Evolutionary conservation across 225 moss, liverwort and hornwort genomes (phyloP), one percentile per base, ranked within the genome.

Genomic region (Polytrichum commune): DNA sequence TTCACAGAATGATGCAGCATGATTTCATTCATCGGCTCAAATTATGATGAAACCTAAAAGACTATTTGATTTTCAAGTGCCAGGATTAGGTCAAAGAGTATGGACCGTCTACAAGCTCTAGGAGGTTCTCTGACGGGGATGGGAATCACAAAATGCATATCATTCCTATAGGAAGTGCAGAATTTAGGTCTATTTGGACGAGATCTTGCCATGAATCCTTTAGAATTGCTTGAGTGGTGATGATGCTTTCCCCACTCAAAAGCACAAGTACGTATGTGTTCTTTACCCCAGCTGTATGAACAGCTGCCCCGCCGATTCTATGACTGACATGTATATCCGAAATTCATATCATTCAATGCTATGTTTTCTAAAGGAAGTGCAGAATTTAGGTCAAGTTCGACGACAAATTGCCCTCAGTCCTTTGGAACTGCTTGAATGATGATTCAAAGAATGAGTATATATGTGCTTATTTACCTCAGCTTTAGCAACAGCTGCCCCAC

Each of bases 321-420:
- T 80, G 65, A 26, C 80, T 79, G 62, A 77, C 77, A 80, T 82
- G 65, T 82, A 77, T 64, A 80, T 86, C 66, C 77, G 25, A 67
- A 80, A 7, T 79, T 90, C 74, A 91, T 84, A 0, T 91, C 91
- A 68, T 91, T 90, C 79, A 90, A 80, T 91, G 90, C 90, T 63
- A 90, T 71, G 9, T 38, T 38, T 38, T 2, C 38, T 2, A 10
- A 38, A 38, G 10, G 38, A n/a, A 27, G 28, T 20, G 53, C 65
- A 13, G 22, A 60, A 25, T 60, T 22, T 22, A 60, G n/a, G 60
- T 22, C 63, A 23, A 22, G 0, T 63, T 26, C 5, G 27, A 63
- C 38, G 38, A 10, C 10, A 38, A 0, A 10, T 38, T 10, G 10
- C 10, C 38, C 10, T 38, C 38, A 38, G 9, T 38, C 38, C 3